phyloP scores from a whole-genome alignment of 257 asterid species.

The Solanum commersonii region DNA sequence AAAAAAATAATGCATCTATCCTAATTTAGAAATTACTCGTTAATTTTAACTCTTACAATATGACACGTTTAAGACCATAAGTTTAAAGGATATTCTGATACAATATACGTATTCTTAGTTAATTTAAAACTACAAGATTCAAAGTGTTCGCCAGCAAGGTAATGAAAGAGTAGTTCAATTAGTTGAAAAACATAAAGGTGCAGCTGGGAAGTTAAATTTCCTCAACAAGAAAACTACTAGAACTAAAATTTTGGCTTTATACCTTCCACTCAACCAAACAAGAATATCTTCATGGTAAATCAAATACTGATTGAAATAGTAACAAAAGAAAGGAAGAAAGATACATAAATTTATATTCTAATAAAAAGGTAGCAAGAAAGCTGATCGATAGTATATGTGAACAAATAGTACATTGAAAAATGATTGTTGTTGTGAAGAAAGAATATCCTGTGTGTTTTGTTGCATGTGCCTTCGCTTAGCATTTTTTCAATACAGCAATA shows the following conservation, averaged over 20 bases:
- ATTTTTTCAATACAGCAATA: slow-evolving; percentile 27
- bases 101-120: background rate
- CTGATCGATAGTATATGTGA: background rate
- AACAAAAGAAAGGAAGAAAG: background rate
- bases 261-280: background rate
- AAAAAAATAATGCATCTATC: background rate
- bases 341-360: background rate
- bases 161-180: background rate
- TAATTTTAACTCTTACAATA: background rate
- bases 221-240: background rate
- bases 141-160: background rate
- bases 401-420: slow-evolving; percentile 19
- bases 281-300: background rate
- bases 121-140: background rate
- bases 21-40: background rate
- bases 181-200: background rate
- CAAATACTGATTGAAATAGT: background rate
- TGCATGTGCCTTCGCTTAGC: background rate
- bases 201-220: background rate
- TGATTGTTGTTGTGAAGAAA: slow-evolving; percentile 43
- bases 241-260: background rate
- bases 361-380: background rate
- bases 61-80: background rate
- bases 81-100: background rate
- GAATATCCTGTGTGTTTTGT: slow-evolving; percentile 22